Evolutionary conservation across 2,329 filamentous ascomycete genomes (phyloP), one percentile per base, ranked within the genome.

Genomic region (Ceratocystis destructans): DNA sequence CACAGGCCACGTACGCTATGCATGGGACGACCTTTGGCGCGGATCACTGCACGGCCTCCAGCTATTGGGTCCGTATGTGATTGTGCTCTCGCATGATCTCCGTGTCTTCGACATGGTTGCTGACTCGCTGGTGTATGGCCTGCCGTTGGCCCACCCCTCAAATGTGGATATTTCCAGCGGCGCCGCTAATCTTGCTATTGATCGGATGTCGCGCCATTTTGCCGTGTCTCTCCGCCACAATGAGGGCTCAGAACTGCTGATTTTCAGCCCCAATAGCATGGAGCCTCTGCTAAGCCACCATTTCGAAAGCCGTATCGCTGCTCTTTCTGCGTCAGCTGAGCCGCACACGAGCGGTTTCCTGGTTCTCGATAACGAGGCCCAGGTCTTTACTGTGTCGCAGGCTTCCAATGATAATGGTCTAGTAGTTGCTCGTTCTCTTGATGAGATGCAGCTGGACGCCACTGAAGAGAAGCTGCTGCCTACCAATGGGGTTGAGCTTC

Each of bases 61-160:
- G 4, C 87, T 95, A 64, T 76, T 94, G 1, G 87, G 85, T 1
- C 85, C 86, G 28, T 87, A 87, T 72, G 77, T 99, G 20, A 79
- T 97, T 67, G 82, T 89, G 59, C 77, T 96, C 1, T 90, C 90
- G 0, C 81, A 87, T 55, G 82, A 84, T 33, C 79, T 96, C 7
- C 80, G 84, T 50, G 86, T 96, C 45, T 96, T 90, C 79, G 89
- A 99, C 74, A 82, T 95, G 10, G 89, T 97, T 6, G 80, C 85
- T 63, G 89, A 96, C 71, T 82, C 87, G 70, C 79, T 92, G 61
- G 82, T 83, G 45, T 90, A 87, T 72, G 84, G 83, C 62, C 79
- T 88, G 53, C 66, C 69, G 6, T 48, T 70, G 22, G 62, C 48
- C 63, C 77, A 81, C 31, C 76, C 91, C 15, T 79, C 76, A 48